Percentiles rank a stretch among this genome's conserved stretches.
phyloP scores from a whole-genome alignment of 441 rosid species.

The Pelargonium australe region DNA sequence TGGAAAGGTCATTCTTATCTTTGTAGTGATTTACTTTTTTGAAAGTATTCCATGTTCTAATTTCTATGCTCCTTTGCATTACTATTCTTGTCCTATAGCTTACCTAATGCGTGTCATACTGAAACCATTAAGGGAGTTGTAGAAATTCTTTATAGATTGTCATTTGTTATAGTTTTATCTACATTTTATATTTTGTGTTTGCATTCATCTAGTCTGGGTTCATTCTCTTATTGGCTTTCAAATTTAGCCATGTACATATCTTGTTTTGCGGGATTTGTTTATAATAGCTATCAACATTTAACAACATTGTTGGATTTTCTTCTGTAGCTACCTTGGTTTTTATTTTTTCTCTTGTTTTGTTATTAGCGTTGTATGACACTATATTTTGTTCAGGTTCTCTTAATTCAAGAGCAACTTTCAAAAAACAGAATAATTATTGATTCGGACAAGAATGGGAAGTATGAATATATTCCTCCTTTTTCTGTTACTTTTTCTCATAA shows the following conservation, averaged over 20 bases:
- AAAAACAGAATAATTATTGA: slow-evolving; percentile 91
- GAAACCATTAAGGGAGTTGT: not conserved
- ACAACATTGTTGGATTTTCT: not conserved
- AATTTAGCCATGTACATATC: not conserved
- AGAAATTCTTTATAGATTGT: not conserved
- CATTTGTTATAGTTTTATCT: not conserved
- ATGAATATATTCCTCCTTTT: slow-evolving; percentile 35
- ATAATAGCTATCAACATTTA: not conserved
- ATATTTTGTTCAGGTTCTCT: slow-evolving; percentile 59
- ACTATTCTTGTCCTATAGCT: not conserved
- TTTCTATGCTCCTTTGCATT: not conserved
- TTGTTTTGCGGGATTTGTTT: slow-evolving; percentile 6
- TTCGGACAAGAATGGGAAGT: slow-evolving; percentile 91
- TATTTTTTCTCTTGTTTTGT: slow-evolving; percentile 12
- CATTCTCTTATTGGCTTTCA: not conserved
- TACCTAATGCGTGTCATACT: not conserved
- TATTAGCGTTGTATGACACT: slow-evolving; percentile 6
- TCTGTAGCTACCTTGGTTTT: not conserved
- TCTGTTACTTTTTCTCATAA: slow-evolving; percentile 9
- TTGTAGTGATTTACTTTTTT: not conserved
- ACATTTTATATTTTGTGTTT: not conserved
- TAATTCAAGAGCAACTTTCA: slow-evolving; percentile 94
- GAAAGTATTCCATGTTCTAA: not conserved
- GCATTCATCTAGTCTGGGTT: not conserved
- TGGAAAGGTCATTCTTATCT: not conserved